Conservation (phyloP, 129 eudicot species). For the Lonicera japonica region DNA sequence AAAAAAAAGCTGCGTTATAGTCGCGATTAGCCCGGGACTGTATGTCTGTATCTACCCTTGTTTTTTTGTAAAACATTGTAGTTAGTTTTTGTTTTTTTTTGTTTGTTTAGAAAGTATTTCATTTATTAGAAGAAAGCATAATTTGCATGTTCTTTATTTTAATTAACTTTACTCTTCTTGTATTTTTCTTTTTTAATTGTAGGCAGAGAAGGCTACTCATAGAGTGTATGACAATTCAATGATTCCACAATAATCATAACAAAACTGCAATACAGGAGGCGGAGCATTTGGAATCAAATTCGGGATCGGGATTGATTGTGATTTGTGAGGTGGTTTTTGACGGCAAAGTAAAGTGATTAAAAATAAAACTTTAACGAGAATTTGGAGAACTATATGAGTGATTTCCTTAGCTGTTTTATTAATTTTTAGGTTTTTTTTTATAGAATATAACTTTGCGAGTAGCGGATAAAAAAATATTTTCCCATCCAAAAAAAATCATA, state of each 20-base stretch:
- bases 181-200: slow-evolving; percentile 3
- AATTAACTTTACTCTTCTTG: neutral
- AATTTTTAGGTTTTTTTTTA: too few relatives aligned
- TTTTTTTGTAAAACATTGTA: neutral
- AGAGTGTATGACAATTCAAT: slow-evolving; percentile 41
- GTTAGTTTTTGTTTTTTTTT: too few relatives aligned
- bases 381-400: neutral
- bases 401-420: neutral
- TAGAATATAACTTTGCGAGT: too few relatives aligned
- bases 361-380: too few relatives aligned
- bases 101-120: too few relatives aligned
- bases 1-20: too few relatives aligned
- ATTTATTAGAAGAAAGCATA: too few relatives aligned
- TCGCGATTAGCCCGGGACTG: too few relatives aligned
- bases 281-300: neutral
- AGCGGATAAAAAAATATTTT: too few relatives aligned
- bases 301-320: neutral
- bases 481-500: too few relatives aligned
- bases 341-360: too few relatives aligned
- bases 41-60: too few relatives aligned
- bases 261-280: neutral
- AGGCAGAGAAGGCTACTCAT: slow-evolving; percentile 58
- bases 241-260: slow-evolving; percentile 24
- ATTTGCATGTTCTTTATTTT: neutral
- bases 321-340: neutral